phyloP scores from a whole-genome alignment of 2,329 filamentous ascomycete species.

The Diaporthe australafricana region DNA sequence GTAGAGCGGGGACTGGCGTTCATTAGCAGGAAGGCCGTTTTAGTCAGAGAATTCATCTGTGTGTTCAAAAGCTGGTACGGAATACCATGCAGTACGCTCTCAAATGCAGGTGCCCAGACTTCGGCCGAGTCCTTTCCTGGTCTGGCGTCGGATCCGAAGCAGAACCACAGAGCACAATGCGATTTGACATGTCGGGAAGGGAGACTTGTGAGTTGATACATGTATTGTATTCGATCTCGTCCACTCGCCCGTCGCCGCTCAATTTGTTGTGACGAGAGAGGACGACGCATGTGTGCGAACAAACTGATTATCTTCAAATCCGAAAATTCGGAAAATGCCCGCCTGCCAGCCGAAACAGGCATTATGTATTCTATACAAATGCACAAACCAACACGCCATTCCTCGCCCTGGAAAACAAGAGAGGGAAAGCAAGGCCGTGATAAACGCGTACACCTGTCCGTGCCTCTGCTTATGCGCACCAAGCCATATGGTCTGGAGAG shows the following conservation, averaged over 20 bases:
- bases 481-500: neutral
- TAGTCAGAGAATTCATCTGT: neutral
- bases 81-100: neutral
- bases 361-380: conserved; percentile 21
- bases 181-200: neutral
- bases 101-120: neutral
- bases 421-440: neutral
- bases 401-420: neutral
- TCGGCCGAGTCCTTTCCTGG: neutral
- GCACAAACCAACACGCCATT: conserved; percentile 17
- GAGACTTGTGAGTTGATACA: conserved; percentile 15
- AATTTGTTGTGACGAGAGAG: neutral
- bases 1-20: conserved; percentile 16
- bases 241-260: neutral
- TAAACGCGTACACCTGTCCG: neutral
- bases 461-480: neutral
- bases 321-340: conserved; percentile 2
- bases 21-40: conserved; percentile 1
- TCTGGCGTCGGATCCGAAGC: conserved; percentile 1
- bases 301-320: conserved; percentile 12
- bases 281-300: neutral
- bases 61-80: neutral
- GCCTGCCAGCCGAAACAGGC: neutral
- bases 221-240: conserved; percentile 13
- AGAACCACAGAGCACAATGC: neutral